These are phyloP conservation scores for Scutellaria minor DNA, from an alignment of 257 asterid genomes.

Conservation along the genomic window DNA sequence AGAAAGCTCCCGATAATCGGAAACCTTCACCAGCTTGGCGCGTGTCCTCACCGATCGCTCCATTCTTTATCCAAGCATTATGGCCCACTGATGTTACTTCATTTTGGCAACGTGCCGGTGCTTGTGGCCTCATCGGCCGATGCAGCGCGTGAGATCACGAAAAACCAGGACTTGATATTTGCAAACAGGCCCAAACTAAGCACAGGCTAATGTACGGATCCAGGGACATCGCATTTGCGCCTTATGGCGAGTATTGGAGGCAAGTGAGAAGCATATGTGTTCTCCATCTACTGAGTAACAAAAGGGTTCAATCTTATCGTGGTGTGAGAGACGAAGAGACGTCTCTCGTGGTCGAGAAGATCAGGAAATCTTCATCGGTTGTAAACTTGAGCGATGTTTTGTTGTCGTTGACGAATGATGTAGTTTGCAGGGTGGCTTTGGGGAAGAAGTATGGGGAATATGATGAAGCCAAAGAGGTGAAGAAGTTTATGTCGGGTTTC, in stretches of 20 bases:
- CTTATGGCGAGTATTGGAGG: conserved; percentile 59
- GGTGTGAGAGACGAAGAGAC: conserved; percentile 50
- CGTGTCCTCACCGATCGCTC: conserved; percentile 45
- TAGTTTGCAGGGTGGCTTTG: conserved; percentile 48
- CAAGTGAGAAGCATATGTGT: conserved; percentile 46
- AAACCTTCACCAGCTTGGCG: conserved; percentile 46
- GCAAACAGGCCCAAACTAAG: conserved; percentile 44
- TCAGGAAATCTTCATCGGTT: conserved; percentile 5
- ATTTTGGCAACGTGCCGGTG: conserved; percentile 45
- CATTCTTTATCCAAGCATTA: conserved; percentile 38
- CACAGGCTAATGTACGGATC: conserved; percentile 32
- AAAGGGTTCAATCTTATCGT: conserved; percentile 45
- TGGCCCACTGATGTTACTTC: conserved; percentile 54
- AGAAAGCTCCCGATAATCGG: conserved; percentile 51
- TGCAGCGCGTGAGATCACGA: conserved; percentile 47
- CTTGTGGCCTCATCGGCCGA: conserved; percentile 46
- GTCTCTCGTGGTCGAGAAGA: conserved; percentile 44
- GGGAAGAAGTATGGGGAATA: conserved; percentile 33
- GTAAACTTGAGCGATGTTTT: conserved; percentile 46
- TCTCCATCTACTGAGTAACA: conserved; percentile 52
- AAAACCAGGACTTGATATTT: conserved; percentile 44
- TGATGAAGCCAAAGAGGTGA: not conserved
- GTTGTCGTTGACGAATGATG: conserved; percentile 33
- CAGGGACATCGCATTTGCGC: conserved; percentile 43
- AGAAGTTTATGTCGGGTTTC: not conserved